Conservation (phyloP, 2,329 filamentous ascomycete species). For the Fusarium setosum region DNA sequence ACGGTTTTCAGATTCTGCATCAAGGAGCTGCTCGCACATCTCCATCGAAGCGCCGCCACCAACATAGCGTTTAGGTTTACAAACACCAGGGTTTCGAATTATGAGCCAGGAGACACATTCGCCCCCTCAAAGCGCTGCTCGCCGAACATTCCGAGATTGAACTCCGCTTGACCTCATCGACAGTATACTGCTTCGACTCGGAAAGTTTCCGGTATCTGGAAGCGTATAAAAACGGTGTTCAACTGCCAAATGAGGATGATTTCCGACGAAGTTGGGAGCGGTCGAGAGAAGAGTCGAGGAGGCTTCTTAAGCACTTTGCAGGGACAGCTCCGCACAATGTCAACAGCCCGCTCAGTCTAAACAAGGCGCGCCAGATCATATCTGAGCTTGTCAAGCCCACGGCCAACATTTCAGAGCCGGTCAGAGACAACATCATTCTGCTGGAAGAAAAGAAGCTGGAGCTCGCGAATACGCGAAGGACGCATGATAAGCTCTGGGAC, state of each 20-base stretch:
- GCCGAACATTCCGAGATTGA: no score
- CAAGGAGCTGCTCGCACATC: constrained; percentile 9
- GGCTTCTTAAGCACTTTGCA: constrained; percentile 16
- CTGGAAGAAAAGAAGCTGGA: constrained; percentile 2
- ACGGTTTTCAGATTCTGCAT: constrained; percentile 24
- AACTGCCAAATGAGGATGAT: not conserved
- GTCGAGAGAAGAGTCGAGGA: constrained; percentile 17
- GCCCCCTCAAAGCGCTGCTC: constrained; percentile 5
- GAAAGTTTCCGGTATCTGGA: constrained; percentile 31
- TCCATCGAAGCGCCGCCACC: constrained; percentile 20
- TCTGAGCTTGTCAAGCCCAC: constrained; percentile 26
- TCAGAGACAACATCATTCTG: constrained; percentile 12
- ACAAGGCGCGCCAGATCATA: constrained; percentile 18
- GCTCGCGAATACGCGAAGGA: not conserved
- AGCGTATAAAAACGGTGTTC: not conserved
- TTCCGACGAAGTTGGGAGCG: constrained; percentile 28
- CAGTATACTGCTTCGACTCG: constrained; percentile 29
- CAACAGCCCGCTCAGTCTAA: constrained; percentile 31
- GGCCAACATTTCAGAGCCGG: constrained; percentile 16
- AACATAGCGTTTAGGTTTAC: constrained; percentile 35
- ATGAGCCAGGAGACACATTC: constrained; percentile 9
- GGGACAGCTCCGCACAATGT: constrained; percentile 25
- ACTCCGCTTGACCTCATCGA: no score
- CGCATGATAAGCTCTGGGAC: not conserved
- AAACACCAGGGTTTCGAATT: constrained; percentile 15